These are phyloP conservation scores for Pseudocercospora fijiensis DNA, from an alignment of 2,329 filamentous ascomycete genomes.

Conservation along the genomic window DNA sequence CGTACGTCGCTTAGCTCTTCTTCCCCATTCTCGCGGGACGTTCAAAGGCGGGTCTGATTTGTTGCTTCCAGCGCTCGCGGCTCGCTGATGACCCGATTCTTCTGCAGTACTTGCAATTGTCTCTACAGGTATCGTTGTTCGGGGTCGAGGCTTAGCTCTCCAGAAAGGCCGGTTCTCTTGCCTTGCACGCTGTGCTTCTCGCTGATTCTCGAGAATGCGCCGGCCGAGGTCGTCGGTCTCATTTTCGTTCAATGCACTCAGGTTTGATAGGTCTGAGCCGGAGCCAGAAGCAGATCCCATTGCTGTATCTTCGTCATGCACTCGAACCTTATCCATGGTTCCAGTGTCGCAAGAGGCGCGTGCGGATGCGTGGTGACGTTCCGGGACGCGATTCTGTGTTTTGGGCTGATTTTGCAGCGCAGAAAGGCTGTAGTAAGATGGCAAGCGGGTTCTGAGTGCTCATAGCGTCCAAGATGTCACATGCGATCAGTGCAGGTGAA, in stretches of 20 bases:
- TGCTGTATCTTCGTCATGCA: constrained; percentile 28
- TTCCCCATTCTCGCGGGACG: constrained; percentile 50
- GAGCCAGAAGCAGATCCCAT: constrained; percentile 2
- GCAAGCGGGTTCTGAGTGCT: background rate
- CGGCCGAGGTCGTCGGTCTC: constrained; percentile 50
- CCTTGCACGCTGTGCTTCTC: constrained; percentile 44
- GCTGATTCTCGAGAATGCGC: constrained; percentile 45
- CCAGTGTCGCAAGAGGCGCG: constrained; percentile 5
- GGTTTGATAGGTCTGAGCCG: constrained; percentile 7
- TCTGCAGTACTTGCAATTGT: constrained; percentile 6
- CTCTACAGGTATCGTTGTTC: constrained; percentile 14
- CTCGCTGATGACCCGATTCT: constrained; percentile 19
- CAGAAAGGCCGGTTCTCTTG: constrained; percentile 35
- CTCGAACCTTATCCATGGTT: constrained; percentile 31
- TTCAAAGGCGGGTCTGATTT: constrained; percentile 47
- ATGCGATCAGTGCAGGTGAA: background rate
- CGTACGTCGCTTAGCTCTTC: constrained; percentile 41
- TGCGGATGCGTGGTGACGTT: background rate
- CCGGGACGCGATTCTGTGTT: background rate
- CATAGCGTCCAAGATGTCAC: background rate
- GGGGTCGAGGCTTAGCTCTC: constrained; percentile 24
- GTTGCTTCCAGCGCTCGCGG: constrained; percentile 37
- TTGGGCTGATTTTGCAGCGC: background rate
- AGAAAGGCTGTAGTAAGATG: background rate
- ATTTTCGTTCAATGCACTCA: constrained; percentile 36